Conservation (phyloP, 2,329 filamentous ascomycete genomes). For the Lachnellula subtilissima region DNA sequence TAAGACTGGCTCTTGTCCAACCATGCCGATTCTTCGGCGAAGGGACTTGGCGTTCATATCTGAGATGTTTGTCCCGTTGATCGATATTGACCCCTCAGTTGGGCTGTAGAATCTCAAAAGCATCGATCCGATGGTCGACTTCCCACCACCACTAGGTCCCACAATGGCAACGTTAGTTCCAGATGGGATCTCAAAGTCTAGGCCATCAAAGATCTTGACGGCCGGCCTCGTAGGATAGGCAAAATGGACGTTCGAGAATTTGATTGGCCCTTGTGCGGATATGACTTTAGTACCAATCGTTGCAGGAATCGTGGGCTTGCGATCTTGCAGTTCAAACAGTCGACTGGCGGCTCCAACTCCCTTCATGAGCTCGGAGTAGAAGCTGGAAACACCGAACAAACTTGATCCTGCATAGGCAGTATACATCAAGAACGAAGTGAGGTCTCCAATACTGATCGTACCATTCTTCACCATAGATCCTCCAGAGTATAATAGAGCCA, state of each 20-base stretch:
- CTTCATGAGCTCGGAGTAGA: constrained; percentile 99
- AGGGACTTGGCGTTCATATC: constrained; percentile 91
- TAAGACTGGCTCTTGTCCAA: constrained; percentile 91
- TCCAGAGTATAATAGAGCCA: constrained; percentile 84
- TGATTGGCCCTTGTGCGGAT: constrained; percentile 83
- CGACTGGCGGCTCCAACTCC: constrained; percentile 95
- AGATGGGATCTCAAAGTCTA: constrained; percentile 87
- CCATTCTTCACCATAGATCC: constrained; percentile 85
- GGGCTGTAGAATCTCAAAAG: constrained; percentile 88
- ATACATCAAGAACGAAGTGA: constrained; percentile 98
- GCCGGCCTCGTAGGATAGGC: constrained; percentile 91
- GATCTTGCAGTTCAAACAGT: constrained; percentile 91
- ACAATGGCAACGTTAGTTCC: constrained; percentile 96
- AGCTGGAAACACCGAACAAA: constrained; percentile 88
- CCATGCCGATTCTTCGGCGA: constrained; percentile 86
- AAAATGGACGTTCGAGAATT: constrained; percentile 80
- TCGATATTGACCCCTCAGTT: constrained; percentile 69
- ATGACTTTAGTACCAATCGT: constrained; percentile 75
- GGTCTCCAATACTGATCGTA: constrained; percentile 80
- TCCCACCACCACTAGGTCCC: constrained; percentile 90
- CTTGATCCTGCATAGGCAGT: constrained; percentile 81
- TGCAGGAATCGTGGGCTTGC: constrained; percentile 77
- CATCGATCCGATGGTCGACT: constrained; percentile 91
- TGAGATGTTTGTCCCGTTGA: constrained; percentile 78
- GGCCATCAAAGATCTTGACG: constrained; percentile 81